phyloP scores from a whole-genome alignment of 2,329 filamentous ascomycete genomes.

The Penicillium decumbens region DNA sequence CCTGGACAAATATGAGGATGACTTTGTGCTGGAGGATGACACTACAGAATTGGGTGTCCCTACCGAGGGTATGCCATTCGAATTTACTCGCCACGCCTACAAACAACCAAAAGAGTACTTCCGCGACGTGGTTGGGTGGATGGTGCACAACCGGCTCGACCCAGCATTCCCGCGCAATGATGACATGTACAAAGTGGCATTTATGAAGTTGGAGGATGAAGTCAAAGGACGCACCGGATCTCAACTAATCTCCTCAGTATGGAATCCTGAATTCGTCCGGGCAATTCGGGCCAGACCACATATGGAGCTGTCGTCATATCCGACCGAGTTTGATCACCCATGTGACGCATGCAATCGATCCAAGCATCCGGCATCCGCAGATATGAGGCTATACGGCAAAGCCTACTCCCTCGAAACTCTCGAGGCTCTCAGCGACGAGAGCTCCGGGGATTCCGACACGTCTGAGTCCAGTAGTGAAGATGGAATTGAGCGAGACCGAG shows the following conservation, averaged over 20 bases:
- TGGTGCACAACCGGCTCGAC: slow-evolving; percentile 73
- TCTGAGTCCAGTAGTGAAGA: slow-evolving; percentile 35
- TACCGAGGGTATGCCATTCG: slow-evolving; percentile 57
- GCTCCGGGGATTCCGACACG: slow-evolving; percentile 36
- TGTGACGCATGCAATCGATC: slow-evolving; percentile 69
- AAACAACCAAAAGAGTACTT: slow-evolving; percentile 69
- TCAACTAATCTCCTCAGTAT: slow-evolving; percentile 67
- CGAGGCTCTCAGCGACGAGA: slow-evolving; percentile 55
- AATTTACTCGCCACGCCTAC: slow-evolving; percentile 63
- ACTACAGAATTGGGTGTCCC: slow-evolving; percentile 56
- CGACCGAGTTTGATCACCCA: slow-evolving; percentile 43
- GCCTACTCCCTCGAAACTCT: slow-evolving; percentile 64
- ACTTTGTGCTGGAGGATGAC: slow-evolving; percentile 63
- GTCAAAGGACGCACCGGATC: slow-evolving; percentile 63
- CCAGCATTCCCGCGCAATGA: slow-evolving; percentile 62
- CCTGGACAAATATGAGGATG: slow-evolving; percentile 55
- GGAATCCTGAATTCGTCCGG: slow-evolving; percentile 63
- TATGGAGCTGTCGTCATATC: slow-evolving; percentile 49
- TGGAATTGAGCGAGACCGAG: slow-evolving; percentile 38
- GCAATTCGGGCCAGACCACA: slow-evolving; percentile 63
- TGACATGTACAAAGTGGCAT: slow-evolving; percentile 63
- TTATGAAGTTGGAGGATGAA: slow-evolving; percentile 67
- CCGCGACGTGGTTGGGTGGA: slow-evolving; percentile 70
- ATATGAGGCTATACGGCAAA: slow-evolving; percentile 59
- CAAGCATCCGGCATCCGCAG: slow-evolving; percentile 62